Percentiles rank a stretch among this genome's conserved stretches.
phyloP scores from a whole-genome alignment of 352 stramenopile species.

The Globisporangium megalacanthum region DNA sequence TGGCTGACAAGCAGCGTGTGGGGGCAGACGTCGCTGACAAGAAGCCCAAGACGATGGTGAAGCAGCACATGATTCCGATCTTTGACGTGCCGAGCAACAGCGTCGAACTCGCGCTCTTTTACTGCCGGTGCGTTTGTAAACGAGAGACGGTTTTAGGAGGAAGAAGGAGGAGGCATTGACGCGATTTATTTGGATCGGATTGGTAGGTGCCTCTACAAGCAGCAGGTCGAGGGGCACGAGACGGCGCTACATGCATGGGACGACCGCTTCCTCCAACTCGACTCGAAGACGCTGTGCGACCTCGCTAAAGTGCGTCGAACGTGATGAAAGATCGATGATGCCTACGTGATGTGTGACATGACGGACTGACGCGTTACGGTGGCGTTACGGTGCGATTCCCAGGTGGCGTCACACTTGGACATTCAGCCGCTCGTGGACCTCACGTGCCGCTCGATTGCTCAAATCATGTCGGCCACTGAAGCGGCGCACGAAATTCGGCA shows the following conservation, averaged over 20 bases:
- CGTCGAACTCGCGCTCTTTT: conserved; percentile 64
- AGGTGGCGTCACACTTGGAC: conserved; percentile 73
- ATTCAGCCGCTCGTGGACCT: conserved; percentile 79
- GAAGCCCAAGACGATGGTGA: conserved; percentile 40
- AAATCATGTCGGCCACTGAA: conserved; percentile 82
- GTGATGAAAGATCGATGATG: not conserved
- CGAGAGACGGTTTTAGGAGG: no score
- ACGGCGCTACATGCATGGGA: conserved; percentile 58
- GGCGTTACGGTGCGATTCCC: not conserved
- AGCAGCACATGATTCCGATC: conserved; percentile 70
- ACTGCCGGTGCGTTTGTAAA: conserved; percentile 58
- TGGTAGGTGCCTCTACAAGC: conserved; percentile 63
- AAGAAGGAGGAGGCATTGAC: no score
- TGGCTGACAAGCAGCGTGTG: no score
- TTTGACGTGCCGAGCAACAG: conserved; percentile 69
- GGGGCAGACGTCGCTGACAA: conserved; percentile 48
- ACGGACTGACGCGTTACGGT: no score
- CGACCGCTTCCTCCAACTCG: conserved; percentile 56
- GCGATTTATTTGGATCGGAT: not conserved
- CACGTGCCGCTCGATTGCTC: conserved; percentile 72
- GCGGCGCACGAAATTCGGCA: conserved; percentile 69
- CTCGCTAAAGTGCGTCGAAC: conserved; percentile 44
- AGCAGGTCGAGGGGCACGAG: conserved; percentile 64
- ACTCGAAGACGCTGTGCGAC: conserved; percentile 76
- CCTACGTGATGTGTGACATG: no score